A percentile compares a stretch with the other conserved stretches of the same genome.
Evolutionary conservation across 225 moss, liverwort and hornwort genomes (phyloP).

Genomic region (Ulota crispa): DNA sequence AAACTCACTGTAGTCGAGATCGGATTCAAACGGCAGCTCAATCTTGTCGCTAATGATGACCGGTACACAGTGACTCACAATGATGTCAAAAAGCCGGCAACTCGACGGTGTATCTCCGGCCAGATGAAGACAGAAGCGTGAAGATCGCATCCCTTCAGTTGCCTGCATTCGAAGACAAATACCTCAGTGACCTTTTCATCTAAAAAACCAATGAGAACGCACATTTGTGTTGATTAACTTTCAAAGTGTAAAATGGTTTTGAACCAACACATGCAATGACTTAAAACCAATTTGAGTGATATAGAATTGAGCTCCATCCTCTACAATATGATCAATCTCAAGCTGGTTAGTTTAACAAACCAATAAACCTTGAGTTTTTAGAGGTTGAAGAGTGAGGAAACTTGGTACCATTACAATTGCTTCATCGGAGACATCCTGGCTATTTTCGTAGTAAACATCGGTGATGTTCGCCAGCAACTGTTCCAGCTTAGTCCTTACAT

Average conservation of each 20-base stretch:
- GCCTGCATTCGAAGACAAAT: slow-evolving; percentile 43
- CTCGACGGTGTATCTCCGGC: slow-evolving; percentile 95
- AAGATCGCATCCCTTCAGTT: slow-evolving; percentile 64
- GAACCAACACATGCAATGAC: neutral
- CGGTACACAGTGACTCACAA: slow-evolving; percentile 84
- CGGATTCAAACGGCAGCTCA: slow-evolving; percentile 88
- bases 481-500: slow-evolving; percentile 55
- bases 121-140: slow-evolving; percentile 76
- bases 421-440: slow-evolving; percentile 33
- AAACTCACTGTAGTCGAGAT: slow-evolving; percentile 73
- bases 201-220: neutral
- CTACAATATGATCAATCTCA: neutral
- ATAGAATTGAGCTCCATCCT: neutral
- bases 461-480: slow-evolving; percentile 47
- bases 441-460: slow-evolving; percentile 62
- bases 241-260: too few species aligned
- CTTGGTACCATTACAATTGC: slow-evolving; percentile 48
- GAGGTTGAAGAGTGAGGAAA: neutral
- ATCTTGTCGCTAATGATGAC: slow-evolving; percentile 83
- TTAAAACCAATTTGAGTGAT: neutral
- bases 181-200: neutral
- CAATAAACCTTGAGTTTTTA: neutral
- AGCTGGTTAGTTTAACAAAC: too few species aligned
- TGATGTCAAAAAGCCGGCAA: slow-evolving; percentile 82
- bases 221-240: neutral